Conservation (phyloP, 768 basidiomycete species). For the Tricholoma terreum region DNA sequence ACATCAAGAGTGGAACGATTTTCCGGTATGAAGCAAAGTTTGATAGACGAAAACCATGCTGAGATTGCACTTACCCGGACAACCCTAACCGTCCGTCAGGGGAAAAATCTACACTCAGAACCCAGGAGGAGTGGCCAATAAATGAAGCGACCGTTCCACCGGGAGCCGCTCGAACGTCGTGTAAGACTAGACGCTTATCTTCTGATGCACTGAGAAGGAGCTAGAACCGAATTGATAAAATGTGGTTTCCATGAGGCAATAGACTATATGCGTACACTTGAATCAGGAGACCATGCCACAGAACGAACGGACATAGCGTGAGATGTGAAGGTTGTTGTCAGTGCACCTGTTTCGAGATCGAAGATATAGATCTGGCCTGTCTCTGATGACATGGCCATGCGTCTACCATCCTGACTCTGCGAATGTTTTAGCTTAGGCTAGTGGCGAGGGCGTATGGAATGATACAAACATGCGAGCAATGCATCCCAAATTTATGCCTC, state of each 20-base stretch:
- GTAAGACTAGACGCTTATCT: constrained; percentile 86
- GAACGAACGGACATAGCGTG: constrained; percentile 91
- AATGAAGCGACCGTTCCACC: constrained; percentile 84
- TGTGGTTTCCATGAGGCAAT: not conserved
- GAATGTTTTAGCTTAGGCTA: constrained; percentile 2
- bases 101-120: constrained; percentile 77
- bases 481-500: constrained; percentile 75
- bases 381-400: constrained; percentile 80
- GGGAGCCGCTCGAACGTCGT: constrained; percentile 79
- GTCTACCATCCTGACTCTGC: constrained; percentile 86
- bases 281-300: constrained; percentile 86
- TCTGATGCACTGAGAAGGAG: constrained; percentile 88
- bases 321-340: constrained; percentile 73
- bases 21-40: not conserved
- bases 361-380: constrained; percentile 87
- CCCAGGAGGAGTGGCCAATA: constrained; percentile 90
- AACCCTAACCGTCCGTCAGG: constrained; percentile 77
- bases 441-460: not conserved
- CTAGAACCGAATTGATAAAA: constrained; percentile 36
- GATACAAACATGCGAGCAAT: constrained; percentile 60
- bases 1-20: not conserved
- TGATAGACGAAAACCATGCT: not conserved
- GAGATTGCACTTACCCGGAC: constrained; percentile 61
- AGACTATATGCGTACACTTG: constrained; percentile 57
- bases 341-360: constrained; percentile 65